Percentiles rank a stretch among this genome's conserved stretches.
These are phyloP conservation scores for Aurifilum marmelostoma DNA, from an alignment of 2,329 filamentous ascomycete genomes.

Conservation along the genomic window DNA sequence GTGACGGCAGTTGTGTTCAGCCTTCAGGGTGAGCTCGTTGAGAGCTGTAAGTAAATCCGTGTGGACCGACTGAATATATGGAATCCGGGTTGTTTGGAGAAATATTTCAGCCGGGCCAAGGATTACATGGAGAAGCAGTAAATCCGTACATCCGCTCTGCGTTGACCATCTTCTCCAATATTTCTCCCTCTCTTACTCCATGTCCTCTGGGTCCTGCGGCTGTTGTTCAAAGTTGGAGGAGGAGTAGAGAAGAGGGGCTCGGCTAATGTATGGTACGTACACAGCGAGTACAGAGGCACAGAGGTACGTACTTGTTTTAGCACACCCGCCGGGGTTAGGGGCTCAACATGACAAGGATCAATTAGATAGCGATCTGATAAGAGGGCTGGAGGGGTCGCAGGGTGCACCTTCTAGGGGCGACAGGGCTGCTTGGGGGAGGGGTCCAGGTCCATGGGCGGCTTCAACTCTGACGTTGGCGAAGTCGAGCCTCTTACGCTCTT, in stretches of 20 bases:
- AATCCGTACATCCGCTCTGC: slow-evolving; percentile 5
- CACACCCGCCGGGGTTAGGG: neutral
- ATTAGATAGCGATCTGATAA: neutral
- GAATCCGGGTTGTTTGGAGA: slow-evolving; percentile 7
- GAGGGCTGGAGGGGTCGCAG: neutral
- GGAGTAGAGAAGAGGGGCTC: neutral
- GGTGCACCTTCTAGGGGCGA: no score
- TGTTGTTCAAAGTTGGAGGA: neutral
- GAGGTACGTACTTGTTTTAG: no score
- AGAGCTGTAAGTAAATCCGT: neutral
- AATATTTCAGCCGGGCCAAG: slow-evolving; percentile 12
- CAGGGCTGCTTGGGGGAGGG: no score
- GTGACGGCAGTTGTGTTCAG: slow-evolving; percentile 20
- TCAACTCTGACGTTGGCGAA: neutral
- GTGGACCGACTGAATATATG: neutral
- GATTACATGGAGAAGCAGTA: neutral
- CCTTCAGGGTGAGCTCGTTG: neutral
- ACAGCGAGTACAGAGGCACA: no score
- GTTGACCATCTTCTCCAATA: neutral
- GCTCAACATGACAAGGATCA: neutral
- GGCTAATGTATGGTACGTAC: neutral
- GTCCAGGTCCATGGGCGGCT: no score
- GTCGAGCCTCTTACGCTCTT: neutral
- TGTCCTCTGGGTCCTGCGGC: neutral
- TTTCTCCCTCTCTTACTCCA: neutral